A percentile compares a stretch with the other conserved stretches of the same genome.
Conservation (phyloP, 129 eudicot genomes). For the sunflower (Helianthus annuus) region HanXRQr2.0-SUNRISE NC_035435.2:157231324-157231823, state of each 20-base stretch:
- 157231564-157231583: background rate
- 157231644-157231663: background rate
- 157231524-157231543: background rate
- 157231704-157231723: background rate
- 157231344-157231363: no score
- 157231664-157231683: conserved; percentile 13
- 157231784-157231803: no score
- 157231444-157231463: background rate
- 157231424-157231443: no score
- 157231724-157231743: background rate
- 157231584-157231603: conserved; percentile 21
- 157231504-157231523: background rate
- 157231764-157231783: no score
- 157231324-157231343: no score
- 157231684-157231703: background rate
- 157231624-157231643: conserved; percentile 18
- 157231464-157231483: background rate
- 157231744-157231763: background rate
- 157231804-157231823: no score
- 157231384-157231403: no score
- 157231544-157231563: background rate
- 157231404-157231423: no score
- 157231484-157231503: background rate
- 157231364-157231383: no score
- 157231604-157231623: conserved; percentile 10